Base-by-base conservation (phyloP, 441 rosid species). In the Brassica balearica region DNA sequence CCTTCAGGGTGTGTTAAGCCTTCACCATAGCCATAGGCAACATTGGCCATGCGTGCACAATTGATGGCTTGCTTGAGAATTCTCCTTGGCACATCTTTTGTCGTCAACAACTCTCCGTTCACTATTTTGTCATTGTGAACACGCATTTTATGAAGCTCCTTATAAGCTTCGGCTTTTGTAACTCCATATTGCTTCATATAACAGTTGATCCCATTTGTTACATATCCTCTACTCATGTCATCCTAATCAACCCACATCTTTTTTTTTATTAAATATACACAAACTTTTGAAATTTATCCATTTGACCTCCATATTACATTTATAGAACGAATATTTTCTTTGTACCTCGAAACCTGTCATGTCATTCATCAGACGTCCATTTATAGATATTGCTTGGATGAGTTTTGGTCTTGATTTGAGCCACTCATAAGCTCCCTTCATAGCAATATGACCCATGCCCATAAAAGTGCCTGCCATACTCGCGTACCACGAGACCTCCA, bases 401-500 rank as follows among this genome's bases (percentile, higher is more conserved):
- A 73, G 46, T 43, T 73, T 46, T n/a, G 77, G 77, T 61, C 62
- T 62, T 3, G 77, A 62, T n/a, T 62, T 51, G 6, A 73, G 69
- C 69, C 77, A 63, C 17, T 73, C 69, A 9, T 41, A 73, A 22
- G 60, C 62, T 46, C 25, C 69, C 17, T 61, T 3, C 46, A 23
- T 27, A 63, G 77, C 77, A 25, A 73, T 23, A 15, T 73, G 48
- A 5, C 62, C 69, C 77, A 63, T 73, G 1, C 77, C 46, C 46
- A 73, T 62, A n/a, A 64, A 62, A 43, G 23, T 29, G 19, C 29
- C 59, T 29, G 70, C 68, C 25, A 46, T 9, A 17, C 3, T 9
- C 23, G 62, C 27, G n/a, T 73, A 43, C 19, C 27, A 10, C 4
- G 41, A 2, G 61, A 68, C 6, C 62, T 62, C 69, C 2, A 73